A percentile compares a stretch with the other conserved stretches of the same genome.
Evolutionary conservation across 805 yeast species (phyloP).

Genomic region (Tanozyma kutaoensis): DNA sequence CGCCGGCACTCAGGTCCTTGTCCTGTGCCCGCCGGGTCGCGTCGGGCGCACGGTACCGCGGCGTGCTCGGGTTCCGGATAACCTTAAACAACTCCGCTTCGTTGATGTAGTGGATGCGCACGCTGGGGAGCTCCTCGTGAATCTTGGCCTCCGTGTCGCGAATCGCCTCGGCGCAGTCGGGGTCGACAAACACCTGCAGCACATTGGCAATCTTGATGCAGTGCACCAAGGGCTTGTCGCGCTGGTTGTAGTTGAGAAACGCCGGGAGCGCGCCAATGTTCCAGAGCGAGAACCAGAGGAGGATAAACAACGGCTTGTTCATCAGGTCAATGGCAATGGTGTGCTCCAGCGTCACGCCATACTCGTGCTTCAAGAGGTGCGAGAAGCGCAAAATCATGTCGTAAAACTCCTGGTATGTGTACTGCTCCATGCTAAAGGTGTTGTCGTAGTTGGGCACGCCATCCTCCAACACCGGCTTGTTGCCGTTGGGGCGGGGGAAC

Average conservation of each 20-base stretch:
- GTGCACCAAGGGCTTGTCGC: constrained; percentile 65
- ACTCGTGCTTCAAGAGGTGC: constrained; percentile 45
- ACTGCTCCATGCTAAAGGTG: constrained; percentile 46
- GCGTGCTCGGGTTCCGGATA: constrained; percentile 23
- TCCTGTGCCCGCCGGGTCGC: constrained; percentile 44
- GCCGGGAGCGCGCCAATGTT: constrained; percentile 85
- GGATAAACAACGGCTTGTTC: constrained; percentile 71
- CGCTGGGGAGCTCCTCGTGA: constrained; percentile 20
- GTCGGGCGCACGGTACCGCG: constrained; percentile 42
- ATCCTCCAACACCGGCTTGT: constrained; percentile 10
- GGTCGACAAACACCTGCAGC: constrained; percentile 59
- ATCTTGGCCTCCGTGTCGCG: constrained; percentile 32
- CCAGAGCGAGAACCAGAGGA: constrained; percentile 82
- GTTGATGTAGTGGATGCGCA: constrained; percentile 33
- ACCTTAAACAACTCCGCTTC: constrained; percentile 35
- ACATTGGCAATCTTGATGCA: constrained; percentile 62
- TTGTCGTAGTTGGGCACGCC: constrained; percentile 34
- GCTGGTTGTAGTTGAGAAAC: constrained; percentile 68
- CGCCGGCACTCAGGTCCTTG: constrained; percentile 48
- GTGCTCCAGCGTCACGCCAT: constrained; percentile 53
- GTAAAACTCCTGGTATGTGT: constrained; percentile 58
- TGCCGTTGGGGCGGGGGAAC: constrained; percentile 35
- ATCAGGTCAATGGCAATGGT: constrained; percentile 64
- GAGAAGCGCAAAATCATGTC: constrained; percentile 56
- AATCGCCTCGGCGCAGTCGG: constrained; percentile 44